Percentiles rank a stretch among this genome's conserved stretches.
phyloP scores from a whole-genome alignment of 768 basidiomycete species.

The Termitomyces sp. region DNA sequence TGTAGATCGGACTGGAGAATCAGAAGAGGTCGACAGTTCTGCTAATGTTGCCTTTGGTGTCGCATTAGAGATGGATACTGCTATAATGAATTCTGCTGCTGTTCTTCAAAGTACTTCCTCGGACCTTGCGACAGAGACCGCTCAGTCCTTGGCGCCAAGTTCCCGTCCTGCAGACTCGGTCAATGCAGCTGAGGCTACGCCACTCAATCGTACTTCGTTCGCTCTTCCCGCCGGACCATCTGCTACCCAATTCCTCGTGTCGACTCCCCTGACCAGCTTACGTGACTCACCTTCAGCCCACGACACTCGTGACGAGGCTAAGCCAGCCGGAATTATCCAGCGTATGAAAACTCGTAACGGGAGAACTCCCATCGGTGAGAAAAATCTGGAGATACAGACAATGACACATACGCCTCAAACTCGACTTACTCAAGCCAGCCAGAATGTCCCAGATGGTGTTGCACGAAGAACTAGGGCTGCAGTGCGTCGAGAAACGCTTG shows the following conservation, averaged over 20 bases:
- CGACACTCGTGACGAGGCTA: background rate
- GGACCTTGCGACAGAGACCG: background rate
- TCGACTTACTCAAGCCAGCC: background rate
- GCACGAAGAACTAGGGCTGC: constrained; percentile 20
- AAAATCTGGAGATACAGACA: background rate
- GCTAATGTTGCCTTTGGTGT: constrained; percentile 30
- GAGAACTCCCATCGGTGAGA: constrained; percentile 14
- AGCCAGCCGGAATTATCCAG: constrained; percentile 23
- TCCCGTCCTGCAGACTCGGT: background rate
- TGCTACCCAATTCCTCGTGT: background rate
- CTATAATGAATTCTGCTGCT: background rate
- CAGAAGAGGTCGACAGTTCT: constrained; percentile 24
- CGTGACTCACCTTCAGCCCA: background rate
- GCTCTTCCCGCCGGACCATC: background rate
- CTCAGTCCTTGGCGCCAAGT: constrained; percentile 16
- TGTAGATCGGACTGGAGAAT: constrained; percentile 23
- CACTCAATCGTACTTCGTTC: background rate
- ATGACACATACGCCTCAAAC: background rate
- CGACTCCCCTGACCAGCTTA: background rate
- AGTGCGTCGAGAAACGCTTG: constrained; percentile 14
- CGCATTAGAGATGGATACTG: constrained; percentile 26
- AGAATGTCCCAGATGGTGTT: constrained; percentile 11
- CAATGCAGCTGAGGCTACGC: constrained; percentile 1
- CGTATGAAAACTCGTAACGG: constrained; percentile 39
- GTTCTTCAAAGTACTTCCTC: background rate